These are phyloP conservation scores for Gaeumannomyces tritici DNA, from an alignment of 2,329 filamentous ascomycete species.

Conservation along the genomic window DNA sequence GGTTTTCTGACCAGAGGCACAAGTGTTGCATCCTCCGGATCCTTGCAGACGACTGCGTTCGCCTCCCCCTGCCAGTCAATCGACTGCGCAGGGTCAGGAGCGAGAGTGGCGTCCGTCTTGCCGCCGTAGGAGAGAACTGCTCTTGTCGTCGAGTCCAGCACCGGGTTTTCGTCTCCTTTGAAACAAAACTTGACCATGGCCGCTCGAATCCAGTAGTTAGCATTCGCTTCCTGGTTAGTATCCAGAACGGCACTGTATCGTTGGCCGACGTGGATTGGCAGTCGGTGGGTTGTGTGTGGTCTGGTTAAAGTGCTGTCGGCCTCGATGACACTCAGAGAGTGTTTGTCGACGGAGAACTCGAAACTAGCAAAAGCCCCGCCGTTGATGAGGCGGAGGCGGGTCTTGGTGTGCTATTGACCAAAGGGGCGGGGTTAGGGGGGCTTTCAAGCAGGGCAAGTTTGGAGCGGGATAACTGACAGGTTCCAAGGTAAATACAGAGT, in stretches of 20 bases:
- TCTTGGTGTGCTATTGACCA: background rate
- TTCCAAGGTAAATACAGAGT: background rate
- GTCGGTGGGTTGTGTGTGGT: conserved; percentile 26
- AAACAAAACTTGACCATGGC: conserved; percentile 21
- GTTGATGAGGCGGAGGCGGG: conserved; percentile 56
- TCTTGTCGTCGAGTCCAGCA: conserved; percentile 3
- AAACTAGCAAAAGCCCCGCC: conserved; percentile 63
- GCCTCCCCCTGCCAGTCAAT: conserved; percentile 4
- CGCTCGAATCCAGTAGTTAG: conserved; percentile 26
- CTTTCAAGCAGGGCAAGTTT: too few relatives aligned
- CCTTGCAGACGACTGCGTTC: conserved; percentile 3
- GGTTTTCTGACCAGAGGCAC: conserved; percentile 1
- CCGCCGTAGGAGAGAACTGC: conserved; percentile 5
- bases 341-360: conserved; percentile 60
- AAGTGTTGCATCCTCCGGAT: conserved; percentile 4
- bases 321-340: conserved; percentile 49
- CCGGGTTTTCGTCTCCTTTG: conserved; percentile 5
- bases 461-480: background rate
- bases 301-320: conserved; percentile 59
- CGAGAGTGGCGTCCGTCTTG: background rate
- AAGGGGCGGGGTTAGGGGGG: background rate
- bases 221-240: conserved; percentile 17
- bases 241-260: conserved; percentile 25
- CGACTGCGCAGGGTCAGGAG: background rate
- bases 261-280: conserved; percentile 29